A percentile compares a stretch with the other conserved stretches of the same genome.
Conservation (phyloP, 345 rosid species). For the Citrus sp. region DNA sequence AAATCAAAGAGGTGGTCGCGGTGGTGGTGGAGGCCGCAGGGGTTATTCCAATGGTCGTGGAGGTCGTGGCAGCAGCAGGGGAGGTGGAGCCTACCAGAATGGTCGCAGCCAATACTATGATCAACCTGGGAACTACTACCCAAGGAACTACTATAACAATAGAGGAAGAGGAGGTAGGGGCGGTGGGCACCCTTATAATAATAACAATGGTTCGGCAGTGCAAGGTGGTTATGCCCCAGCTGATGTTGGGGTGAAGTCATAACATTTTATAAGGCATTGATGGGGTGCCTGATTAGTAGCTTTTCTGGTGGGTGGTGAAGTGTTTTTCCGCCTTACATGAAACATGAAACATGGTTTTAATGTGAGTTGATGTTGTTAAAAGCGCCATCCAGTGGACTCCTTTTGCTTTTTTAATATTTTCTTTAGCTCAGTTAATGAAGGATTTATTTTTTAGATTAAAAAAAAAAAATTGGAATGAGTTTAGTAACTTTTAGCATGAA, state of each 20-base stretch:
- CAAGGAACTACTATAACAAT: conserved; percentile 61
- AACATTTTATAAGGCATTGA: conserved; percentile 1
- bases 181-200: conserved; percentile 43
- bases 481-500: neutral
- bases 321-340: conserved; percentile 16
- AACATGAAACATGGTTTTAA: conserved; percentile 14
- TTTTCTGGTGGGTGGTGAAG: conserved; percentile 11
- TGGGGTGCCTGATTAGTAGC: conserved; percentile 8
- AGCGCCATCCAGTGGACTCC: conserved; percentile 2
- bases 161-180: conserved; percentile 61
- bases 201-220: conserved; percentile 35
- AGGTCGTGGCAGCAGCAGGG: conserved; percentile 64
- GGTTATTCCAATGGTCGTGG: conserved; percentile 75
- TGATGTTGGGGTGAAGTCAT: conserved; percentile 52
- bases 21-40: conserved; percentile 61
- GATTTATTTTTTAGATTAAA: neutral
- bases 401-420: neutral
- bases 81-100: conserved; percentile 64
- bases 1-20: conserved; percentile 69
- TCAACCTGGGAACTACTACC: conserved; percentile 61
- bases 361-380: conserved; percentile 12
- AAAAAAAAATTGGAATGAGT: neutral
- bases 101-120: conserved; percentile 64
- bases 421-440: neutral
- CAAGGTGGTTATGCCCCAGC: conserved; percentile 50